These are phyloP conservation scores for Astragalus glycyphyllos DNA, from an alignment of 306 rosid species.

Conservation along the genomic window DNA sequence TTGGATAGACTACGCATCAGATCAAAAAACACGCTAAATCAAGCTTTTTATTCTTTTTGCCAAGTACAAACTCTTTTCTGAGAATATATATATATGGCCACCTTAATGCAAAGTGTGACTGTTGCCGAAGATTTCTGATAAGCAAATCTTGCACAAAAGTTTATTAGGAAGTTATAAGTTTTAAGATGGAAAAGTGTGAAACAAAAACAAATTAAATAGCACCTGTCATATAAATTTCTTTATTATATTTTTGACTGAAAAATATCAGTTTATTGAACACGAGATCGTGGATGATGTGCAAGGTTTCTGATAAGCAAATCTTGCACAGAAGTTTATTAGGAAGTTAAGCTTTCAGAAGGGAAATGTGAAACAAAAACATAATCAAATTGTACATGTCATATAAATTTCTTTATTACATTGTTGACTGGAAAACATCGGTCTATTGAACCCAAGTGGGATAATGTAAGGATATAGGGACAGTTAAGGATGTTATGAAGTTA, in stretches of 20 bases:
- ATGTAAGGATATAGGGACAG: background rate
- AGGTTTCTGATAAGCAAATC: constrained; percentile 14
- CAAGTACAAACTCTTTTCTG: background rate
- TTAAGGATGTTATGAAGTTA: background rate
- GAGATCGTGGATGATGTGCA: constrained; percentile 12
- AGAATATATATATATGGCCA: background rate
- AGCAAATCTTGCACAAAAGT: no score
- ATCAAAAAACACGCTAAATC: background rate
- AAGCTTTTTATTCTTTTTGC: background rate
- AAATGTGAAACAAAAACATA: constrained; percentile 22
- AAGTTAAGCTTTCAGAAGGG: constrained; percentile 25
- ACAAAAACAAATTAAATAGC: no score
- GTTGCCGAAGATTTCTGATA: background rate
- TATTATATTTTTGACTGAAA: no score
- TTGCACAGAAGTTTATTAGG: background rate
- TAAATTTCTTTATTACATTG: background rate
- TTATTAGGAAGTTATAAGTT: no score
- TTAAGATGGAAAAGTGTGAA: no score
- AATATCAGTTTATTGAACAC: background rate
- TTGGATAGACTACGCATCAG: constrained; percentile 21
- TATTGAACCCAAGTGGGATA: constrained; percentile 35
- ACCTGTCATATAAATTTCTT: no score
- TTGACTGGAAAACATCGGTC: constrained; percentile 6
- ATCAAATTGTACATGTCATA: background rate
- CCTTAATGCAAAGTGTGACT: constrained; percentile 16